Conservation (phyloP, 495 filamentous ascomycete genomes). For the Hypoxylon crocopeplum region DNA sequence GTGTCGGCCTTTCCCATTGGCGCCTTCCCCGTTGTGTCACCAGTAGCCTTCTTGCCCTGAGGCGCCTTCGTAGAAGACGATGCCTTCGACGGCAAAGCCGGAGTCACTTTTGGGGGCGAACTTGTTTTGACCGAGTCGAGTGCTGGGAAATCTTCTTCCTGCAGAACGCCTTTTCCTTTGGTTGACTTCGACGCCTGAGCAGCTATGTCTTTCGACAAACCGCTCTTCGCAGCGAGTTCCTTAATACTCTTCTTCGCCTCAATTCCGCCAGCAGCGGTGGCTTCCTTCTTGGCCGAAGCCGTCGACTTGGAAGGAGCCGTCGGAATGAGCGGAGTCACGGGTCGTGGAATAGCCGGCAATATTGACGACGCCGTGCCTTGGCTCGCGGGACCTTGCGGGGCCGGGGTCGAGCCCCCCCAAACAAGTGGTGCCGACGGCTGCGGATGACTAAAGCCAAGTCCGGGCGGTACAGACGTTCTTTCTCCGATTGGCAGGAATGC, state of each 20-base stretch:
- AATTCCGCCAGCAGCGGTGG: constrained; percentile 2
- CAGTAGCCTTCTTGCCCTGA: constrained; percentile 30
- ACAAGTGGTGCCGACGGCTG: constrained; percentile 50
- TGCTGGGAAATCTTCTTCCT: constrained; percentile 67
- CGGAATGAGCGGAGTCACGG: constrained; percentile 33
- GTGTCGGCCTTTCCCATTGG: constrained; percentile 7
- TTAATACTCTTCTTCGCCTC: constrained; percentile 58
- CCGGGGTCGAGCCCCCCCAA: constrained; percentile 28
- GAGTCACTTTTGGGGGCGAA: constrained; percentile 30
- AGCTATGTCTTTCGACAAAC: constrained; percentile 55
- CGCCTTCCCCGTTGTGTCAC: constrained; percentile 27
- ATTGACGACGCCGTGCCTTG: constrained; percentile 10
- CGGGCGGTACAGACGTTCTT: constrained; percentile 69
- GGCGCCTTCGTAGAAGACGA: constrained; percentile 33
- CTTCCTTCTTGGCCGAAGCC: constrained; percentile 39
- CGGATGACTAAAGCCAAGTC: constrained; percentile 63
- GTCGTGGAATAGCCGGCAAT: constrained; percentile 29
- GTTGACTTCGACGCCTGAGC: constrained; percentile 48
- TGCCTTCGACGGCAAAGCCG: constrained; percentile 31
- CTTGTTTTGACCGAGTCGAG: constrained; percentile 50
- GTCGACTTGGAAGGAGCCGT: constrained; percentile 5
- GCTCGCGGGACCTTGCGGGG: constrained; percentile 15
- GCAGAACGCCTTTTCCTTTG: constrained; percentile 44
- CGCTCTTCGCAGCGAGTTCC: constrained; percentile 50
- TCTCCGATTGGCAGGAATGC: constrained; percentile 49